These are phyloP conservation scores for Hawksworthiomyces lignivorus DNA, from an alignment of 2,329 filamentous ascomycete genomes.

Conservation along the genomic window DNA sequence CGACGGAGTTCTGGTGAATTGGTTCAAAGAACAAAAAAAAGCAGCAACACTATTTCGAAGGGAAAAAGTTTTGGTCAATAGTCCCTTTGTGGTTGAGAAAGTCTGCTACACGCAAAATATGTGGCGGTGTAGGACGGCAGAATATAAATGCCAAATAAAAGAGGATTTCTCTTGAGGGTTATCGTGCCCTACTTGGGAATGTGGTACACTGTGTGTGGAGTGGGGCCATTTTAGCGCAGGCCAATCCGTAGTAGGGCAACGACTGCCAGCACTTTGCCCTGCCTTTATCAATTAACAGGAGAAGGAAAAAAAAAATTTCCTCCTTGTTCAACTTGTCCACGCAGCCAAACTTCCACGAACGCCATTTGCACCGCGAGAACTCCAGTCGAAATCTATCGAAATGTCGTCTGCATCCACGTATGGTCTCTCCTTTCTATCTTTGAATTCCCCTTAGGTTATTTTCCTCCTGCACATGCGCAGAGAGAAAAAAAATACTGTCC, in stretches of 20 bases:
- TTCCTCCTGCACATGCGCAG: not conserved
- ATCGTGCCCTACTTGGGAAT: constrained; percentile 12
- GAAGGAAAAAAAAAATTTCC: not conserved
- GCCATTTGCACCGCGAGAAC: no score
- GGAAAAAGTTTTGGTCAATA: constrained; percentile 15
- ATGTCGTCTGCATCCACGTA: constrained; percentile 16
- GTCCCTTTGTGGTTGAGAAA: constrained; percentile 7
- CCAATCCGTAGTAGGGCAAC: not conserved
- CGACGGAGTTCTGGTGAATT: constrained; percentile 5
- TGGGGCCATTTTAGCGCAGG: not conserved
- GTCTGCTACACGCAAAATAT: not conserved
- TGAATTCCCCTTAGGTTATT: not conserved
- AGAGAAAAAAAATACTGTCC: not conserved
- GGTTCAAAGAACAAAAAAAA: not conserved
- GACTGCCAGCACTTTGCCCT: no score
- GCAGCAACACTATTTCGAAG: constrained; percentile 5
- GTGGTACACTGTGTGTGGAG: not conserved
- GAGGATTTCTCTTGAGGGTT: constrained; percentile 8
- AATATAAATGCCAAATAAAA: not conserved
- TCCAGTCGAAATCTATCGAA: constrained; percentile 8
- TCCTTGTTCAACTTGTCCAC: not conserved
- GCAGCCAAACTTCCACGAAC: no score
- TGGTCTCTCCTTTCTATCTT: constrained; percentile 4
- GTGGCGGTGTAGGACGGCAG: constrained; percentile 12
- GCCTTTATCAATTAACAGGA: no score